Conservation (phyloP, 2,329 filamentous ascomycete species). For the Pseudogymnoascus verrucosus region DNA sequence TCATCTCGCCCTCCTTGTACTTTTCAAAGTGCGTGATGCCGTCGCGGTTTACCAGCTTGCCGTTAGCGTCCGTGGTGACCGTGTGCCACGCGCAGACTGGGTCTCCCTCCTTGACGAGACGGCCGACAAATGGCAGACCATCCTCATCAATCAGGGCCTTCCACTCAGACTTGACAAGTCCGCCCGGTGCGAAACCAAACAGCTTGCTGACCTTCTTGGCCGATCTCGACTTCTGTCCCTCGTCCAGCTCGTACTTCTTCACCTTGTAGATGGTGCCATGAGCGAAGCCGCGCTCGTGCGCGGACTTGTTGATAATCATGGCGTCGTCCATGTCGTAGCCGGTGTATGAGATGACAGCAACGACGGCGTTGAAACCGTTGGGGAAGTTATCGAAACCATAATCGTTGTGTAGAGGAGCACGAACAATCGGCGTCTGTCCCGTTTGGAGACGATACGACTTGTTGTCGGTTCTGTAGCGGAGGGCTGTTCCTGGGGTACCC, state of each 20-base stretch:
- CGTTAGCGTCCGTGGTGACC: constrained; percentile 71
- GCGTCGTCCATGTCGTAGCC: constrained; percentile 99
- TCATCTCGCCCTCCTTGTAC: constrained; percentile 87
- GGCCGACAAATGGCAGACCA: constrained; percentile 74
- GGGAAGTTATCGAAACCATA: constrained; percentile 98
- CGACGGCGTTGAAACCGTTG: constrained; percentile 89
- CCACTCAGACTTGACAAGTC: constrained; percentile 61
- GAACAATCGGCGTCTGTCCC: constrained; percentile 88
- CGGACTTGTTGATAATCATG: constrained; percentile 98
- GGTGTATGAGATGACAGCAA: constrained; percentile 97
- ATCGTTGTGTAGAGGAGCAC: constrained; percentile 85
- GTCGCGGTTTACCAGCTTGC: constrained; percentile 76
- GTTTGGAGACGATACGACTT: constrained; percentile 93
- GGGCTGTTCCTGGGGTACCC: constrained; percentile 85
- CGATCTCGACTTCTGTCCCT: constrained; percentile 56
- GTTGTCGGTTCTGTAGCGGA: constrained; percentile 88
- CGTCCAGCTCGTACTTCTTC: constrained; percentile 80
- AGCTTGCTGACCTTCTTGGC: constrained; percentile 67
- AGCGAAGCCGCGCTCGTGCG: constrained; percentile 91
- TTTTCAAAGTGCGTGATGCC: constrained; percentile 80
- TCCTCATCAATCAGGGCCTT: constrained; percentile 75
- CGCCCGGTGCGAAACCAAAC: constrained; percentile 82
- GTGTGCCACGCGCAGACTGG: constrained; percentile 84
- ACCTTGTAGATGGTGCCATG: constrained; percentile 97
- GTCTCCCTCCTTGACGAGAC: constrained; percentile 70